Percentiles rank a stretch among this genome's conserved stretches.
Conservation (phyloP, 331 rosid species). For the Pyracantha coccinea region DNA sequence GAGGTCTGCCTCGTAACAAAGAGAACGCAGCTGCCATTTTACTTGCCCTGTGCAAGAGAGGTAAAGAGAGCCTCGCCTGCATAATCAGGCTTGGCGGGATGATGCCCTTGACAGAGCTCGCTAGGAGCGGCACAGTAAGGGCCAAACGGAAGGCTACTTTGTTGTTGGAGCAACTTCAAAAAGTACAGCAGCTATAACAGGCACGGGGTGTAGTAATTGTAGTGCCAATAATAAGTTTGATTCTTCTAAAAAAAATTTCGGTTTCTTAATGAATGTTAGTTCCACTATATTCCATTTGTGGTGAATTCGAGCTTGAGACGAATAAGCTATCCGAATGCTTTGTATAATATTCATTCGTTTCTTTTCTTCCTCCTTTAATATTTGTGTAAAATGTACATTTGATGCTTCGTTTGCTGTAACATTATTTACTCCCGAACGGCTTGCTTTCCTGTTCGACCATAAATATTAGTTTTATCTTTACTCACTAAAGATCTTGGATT, state of each 20-base stretch:
- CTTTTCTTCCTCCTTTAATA: constrained; percentile 19
- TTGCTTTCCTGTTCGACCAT: neutral
- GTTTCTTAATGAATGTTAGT: constrained; percentile 30
- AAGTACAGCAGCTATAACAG: constrained; percentile 47
- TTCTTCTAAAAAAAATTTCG: constrained; percentile 30
- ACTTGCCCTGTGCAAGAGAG: constrained; percentile 84
- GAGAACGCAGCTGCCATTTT: constrained; percentile 87
- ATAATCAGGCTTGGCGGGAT: constrained; percentile 80
- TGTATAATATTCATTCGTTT: constrained; percentile 27
- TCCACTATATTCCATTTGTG: constrained; percentile 18
- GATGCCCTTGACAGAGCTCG: constrained; percentile 75
- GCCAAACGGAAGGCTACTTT: constrained; percentile 90
- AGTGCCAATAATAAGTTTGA: constrained; percentile 17
- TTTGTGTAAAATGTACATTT: constrained; percentile 20
- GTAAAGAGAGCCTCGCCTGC: constrained; percentile 60
- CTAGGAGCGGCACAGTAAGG: constrained; percentile 76
- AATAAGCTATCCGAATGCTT: constrained; percentile 39
- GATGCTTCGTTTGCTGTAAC: constrained; percentile 8
- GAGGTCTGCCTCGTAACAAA: constrained; percentile 79
- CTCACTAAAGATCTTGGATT: neutral
- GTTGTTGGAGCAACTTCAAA: constrained; percentile 77
- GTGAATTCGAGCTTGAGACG: constrained; percentile 44
- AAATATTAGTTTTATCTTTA: neutral
- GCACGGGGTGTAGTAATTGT: constrained; percentile 17
- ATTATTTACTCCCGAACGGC: neutral